These are phyloP conservation scores for Carex arenaria DNA, from an alignment of 202 grass and related monocot species.

Conservation along the genomic window DNA sequence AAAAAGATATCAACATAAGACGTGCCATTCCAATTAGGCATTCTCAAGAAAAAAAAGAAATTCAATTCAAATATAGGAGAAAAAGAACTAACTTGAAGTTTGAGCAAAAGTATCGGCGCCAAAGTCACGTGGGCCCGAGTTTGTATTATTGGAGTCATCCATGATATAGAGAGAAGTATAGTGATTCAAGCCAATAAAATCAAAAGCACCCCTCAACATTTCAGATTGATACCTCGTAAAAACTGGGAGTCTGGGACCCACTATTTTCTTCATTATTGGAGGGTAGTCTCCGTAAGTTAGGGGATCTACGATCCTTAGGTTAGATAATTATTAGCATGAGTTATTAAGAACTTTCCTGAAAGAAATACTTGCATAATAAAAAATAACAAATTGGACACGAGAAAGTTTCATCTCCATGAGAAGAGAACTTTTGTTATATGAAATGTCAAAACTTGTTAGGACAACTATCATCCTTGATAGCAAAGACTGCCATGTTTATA, in stretches of 20 bases:
- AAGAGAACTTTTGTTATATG: background rate
- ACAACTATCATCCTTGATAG: background rate
- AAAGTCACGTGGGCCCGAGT: conserved; percentile 24
- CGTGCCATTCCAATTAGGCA: background rate
- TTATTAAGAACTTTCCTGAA: background rate
- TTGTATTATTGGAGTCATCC: conserved; percentile 7
- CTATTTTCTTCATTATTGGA: conserved; percentile 35
- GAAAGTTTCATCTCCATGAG: background rate
- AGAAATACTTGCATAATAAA: background rate
- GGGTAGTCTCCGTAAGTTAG: conserved; percentile 48
- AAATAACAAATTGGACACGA: background rate
- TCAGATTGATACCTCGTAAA: conserved; percentile 38
- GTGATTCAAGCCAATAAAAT: conserved; percentile 57
- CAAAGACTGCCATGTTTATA: background rate
- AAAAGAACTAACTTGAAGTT: conserved; percentile 29
- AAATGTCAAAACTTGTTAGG: background rate
- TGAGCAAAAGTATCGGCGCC: conserved; percentile 26
- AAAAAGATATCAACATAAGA: background rate
- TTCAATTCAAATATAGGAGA: background rate
- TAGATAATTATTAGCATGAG: background rate
- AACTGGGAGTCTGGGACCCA: conserved; percentile 27
- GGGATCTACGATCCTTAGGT: conserved; percentile 44
- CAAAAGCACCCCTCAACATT: conserved; percentile 33
- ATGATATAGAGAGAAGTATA: conserved; percentile 28
- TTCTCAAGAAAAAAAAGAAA: background rate